Evolutionary conservation across 805 yeast species (phyloP), one percentile per base, ranked within the genome.

Genomic region (Metschnikowia bowlesiae): DNA sequence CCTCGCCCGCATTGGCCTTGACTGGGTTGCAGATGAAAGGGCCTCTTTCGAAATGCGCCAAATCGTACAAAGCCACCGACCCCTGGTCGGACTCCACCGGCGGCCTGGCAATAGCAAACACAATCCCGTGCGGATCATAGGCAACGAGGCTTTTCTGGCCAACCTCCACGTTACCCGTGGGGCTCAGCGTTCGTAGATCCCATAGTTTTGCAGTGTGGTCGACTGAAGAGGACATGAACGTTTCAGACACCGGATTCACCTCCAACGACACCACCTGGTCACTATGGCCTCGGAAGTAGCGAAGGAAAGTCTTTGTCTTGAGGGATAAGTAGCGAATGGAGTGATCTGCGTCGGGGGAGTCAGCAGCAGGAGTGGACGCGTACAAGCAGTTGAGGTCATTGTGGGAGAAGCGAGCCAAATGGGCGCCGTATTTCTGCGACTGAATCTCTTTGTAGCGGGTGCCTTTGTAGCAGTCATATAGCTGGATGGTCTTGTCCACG

Each of bases 351-450:
- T 56, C 59, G n/a, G 61, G 67, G 5, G 49, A 49, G 26, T 48
- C 57, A 6, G 53, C 61, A 3, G 61, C 48, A 7, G 75, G 75
- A 0, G 98, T 89, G 5, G 96, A 87, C 1, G 95, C 90, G 63
- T 87, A 88, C 13, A 92, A 74, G 60, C 94, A 85, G 58, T 84
- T 83, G 50, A 79, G 75, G 41, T 82, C 83, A 39, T 79, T 76
- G 61, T 86, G 95, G 0, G 96, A 83, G 65, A 94, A 94, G 42
- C 82, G 75, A 2, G 96, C 97, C 36, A 88, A 68, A 61, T 89
- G 90, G 50, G 90, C 87, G 0, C 99, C 99, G 60, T 94, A 94
- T 63, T 94, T 94, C 69, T 90, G 91, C 30, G 94, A 84, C 52
- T 81, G 84, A 8, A 88, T 78, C 4, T 89, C 81, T 58, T 84